Conservation (phyloP, 805 yeast genomes). For the Zygoascus ofunaensis region DNA sequence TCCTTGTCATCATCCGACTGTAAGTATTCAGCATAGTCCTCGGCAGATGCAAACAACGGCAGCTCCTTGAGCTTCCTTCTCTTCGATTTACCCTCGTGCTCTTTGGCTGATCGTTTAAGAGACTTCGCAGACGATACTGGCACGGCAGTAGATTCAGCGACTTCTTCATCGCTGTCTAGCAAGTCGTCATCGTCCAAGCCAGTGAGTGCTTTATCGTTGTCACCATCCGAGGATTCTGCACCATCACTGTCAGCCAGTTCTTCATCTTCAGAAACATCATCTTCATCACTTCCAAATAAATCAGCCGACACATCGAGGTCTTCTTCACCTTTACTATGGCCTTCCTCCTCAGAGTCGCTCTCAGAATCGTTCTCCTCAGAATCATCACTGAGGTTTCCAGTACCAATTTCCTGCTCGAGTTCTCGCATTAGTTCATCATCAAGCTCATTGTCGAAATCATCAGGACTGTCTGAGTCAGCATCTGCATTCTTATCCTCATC, state of each 20-base stretch:
- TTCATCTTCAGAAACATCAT: constrained; percentile 30
- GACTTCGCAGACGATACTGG: too few relatives aligned
- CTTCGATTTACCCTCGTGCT: constrained; percentile 31
- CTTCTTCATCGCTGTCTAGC: constrained; percentile 33
- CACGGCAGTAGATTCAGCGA: neutral
- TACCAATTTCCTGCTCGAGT: neutral
- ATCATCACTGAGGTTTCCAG: neutral
- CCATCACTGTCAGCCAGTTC: neutral
- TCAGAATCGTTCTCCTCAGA: constrained; percentile 6
- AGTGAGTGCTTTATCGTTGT: constrained; percentile 23
- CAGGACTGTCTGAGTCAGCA: constrained; percentile 20
- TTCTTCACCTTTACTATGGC: constrained; percentile 15
- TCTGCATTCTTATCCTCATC: constrained; percentile 29
- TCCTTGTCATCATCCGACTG: constrained; percentile 42
- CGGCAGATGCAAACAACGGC: constrained; percentile 84
- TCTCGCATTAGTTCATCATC: constrained; percentile 14
- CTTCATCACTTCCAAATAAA: neutral
- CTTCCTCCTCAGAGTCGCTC: constrained; percentile 21
- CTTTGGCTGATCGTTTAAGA: neutral
- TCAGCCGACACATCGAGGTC: constrained; percentile 19
- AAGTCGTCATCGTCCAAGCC: constrained; percentile 31
- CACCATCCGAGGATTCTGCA: constrained; percentile 30
- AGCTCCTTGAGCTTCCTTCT: constrained; percentile 53
- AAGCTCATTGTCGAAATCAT: constrained; percentile 28
- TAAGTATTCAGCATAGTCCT: constrained; percentile 70